Base-by-base conservation (phyloP, 1,139 yeast species). In the Nakaseomyces kungkrabaensis region DNA sequence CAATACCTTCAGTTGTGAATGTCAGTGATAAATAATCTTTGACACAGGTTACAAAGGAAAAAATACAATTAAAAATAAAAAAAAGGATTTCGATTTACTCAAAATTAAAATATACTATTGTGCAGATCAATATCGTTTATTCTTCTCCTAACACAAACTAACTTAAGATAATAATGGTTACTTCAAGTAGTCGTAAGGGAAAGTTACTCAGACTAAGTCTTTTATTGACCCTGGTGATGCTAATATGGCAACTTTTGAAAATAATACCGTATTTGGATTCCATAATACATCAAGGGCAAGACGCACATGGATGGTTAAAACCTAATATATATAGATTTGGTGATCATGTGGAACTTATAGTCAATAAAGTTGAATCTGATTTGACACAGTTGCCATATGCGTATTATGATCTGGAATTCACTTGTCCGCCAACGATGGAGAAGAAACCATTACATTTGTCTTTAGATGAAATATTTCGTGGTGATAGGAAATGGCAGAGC, bases 351-450 rank as follows among this genome's bases (percentile, higher is more conserved):
- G 85, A 84, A 26, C 67, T 89, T 27, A 68, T 81, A 36, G 89
- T 86, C 42, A 88, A 88, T 67, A 84, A 87, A 58, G 81, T 85
- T 2, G 88, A 84, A 55, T 82, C 94, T 0, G 90, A 84, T 57
- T 70, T 77, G 32, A 82, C 89, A 1, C 90, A 84, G 59, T 70
- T 84, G n/a, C 94, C 95, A 0, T 85, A 73, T 62, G 81, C 85
- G 1, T 89, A 85, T 63, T 80, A 82, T 64, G 86, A 81, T 52
- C 71, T 88, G 48, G 87, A 87, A 1, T 89, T 88, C 67, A 84
- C 86, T 5, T 89, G 96, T 67, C 88, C 88, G 0, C 82, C 87
- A 1, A 72, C 78, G 4, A 60, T 67, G 10, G 67, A 68, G 4
- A 74, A 78, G 34, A 75, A 76, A 52, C 82, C 89, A 0, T 69